Percentiles rank a stretch among this genome's conserved stretches.
phyloP scores from a whole-genome alignment of 2,329 filamentous ascomycete genomes.

The Penicillium brasilianum region DNA sequence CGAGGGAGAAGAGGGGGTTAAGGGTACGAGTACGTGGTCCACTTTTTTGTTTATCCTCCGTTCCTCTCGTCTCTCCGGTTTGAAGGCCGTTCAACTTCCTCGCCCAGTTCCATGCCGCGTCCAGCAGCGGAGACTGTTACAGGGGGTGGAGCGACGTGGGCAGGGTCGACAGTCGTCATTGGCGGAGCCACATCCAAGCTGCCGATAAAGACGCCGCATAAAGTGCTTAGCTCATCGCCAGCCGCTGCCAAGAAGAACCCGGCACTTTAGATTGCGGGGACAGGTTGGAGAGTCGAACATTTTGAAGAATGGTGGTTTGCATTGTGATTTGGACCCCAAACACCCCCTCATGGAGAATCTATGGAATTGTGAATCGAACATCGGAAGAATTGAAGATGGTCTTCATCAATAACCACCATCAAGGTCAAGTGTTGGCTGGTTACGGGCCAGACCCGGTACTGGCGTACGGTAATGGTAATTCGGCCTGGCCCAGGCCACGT shows the following conservation, averaged over 20 bases:
- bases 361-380: background rate
- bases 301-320: background rate
- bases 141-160: background rate
- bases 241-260: conserved; percentile 3
- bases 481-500: conserved; percentile 18
- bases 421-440: background rate
- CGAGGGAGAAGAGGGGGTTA: conserved; percentile 6
- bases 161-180: background rate
- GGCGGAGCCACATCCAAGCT: conserved; percentile 1
- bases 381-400: background rate
- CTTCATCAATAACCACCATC: background rate
- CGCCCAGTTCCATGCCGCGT: background rate
- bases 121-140: conserved; percentile 1
- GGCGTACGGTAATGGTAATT: conserved; percentile 20
- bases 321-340: background rate
- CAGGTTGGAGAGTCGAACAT: background rate
- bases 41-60: background rate
- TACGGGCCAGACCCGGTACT: background rate
- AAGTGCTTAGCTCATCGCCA: conserved; percentile 10
- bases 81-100: background rate
- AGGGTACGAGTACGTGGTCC: conserved; percentile 18
- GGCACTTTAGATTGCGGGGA: background rate
- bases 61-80: background rate
- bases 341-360: background rate
- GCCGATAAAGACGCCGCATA: background rate